Evolutionary conservation across 345 rosid genomes (phyloP), one percentile per base, ranked within the genome.

Genomic region (Boechera retrofracta): DNA sequence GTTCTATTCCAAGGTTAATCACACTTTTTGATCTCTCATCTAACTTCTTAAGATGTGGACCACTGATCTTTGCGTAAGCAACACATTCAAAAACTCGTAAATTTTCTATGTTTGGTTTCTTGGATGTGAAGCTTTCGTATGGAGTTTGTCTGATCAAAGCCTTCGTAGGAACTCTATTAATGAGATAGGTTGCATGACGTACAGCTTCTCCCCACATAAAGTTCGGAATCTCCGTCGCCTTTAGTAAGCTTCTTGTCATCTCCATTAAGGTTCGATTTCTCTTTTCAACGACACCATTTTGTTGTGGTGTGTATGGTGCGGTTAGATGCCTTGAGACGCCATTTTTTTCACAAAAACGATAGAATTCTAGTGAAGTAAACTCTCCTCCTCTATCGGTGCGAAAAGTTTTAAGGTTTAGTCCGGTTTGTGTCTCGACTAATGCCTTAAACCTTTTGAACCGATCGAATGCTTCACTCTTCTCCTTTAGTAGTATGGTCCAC

Each of bases 231-330:
- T 12, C 21, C 39, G 26, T 56, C 6, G 2, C 64, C 2, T 52
- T 51, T 2, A 68, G 29, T 7, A 52, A 5, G 9, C 49, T 68
- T 10, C 62, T 10, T 1, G 64, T 36, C 65, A 42, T 71, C 35
- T 39, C 74, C 53, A 70, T 60, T 21, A 70, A 9, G 0, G 65
- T 70, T 0, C 7, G 65, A n/a, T 57, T 70, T 12, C 33, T 55
- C 11, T 55, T 11, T n/a, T 56, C 64, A 7, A 61, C 65, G 6
- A 71, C 35, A 7, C 38, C 45, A 11, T 41, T 71, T 26, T 71
- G 42, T n/a, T 56, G 24, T 10, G 64, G 64, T 2, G 28, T 39
- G 13, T 70, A 58, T 4, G n/a, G 48, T 13, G 16, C 18, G 0
- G 49, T 45, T 45, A 45, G 2, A 5, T 45, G 49, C 1, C 16